Evolutionary conservation across 75 land plant species (phyloP).

Genomic region (Adiantum capillusveneris): DNA sequence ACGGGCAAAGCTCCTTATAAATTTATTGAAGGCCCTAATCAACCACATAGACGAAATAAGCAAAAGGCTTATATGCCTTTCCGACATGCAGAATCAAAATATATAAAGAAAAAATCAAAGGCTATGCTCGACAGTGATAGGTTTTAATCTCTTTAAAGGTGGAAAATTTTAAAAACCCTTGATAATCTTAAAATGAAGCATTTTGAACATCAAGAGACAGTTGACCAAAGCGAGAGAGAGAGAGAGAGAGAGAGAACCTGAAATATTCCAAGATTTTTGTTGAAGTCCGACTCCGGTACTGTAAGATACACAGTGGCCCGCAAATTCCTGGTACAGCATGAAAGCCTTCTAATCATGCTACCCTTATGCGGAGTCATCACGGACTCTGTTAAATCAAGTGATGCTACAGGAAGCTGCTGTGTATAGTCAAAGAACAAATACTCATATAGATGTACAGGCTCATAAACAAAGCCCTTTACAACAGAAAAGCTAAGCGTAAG

Average conservation of each 20-base stretch:
- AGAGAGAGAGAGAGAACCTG: conserved; percentile 2
- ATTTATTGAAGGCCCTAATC: too few relatives aligned
- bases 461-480: background rate
- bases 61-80: too few relatives aligned
- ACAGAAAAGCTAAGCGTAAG: background rate
- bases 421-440: conserved; percentile 2
- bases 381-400: background rate
- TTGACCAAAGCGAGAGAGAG: too few relatives aligned
- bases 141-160: too few relatives aligned
- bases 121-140: too few relatives aligned
- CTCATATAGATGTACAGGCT: background rate
- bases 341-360: background rate
- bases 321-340: background rate
- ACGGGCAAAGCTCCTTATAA: too few relatives aligned
- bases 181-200: too few relatives aligned
- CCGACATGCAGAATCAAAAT: too few relatives aligned
- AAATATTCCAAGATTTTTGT: background rate
- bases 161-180: too few relatives aligned
- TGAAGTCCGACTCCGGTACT: conserved; percentile 3
- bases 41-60: too few relatives aligned
- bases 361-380: background rate
- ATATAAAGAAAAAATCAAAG: too few relatives aligned
- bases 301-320: conserved; percentile 1
- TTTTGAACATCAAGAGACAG: too few relatives aligned
- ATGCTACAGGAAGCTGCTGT: background rate